phyloP scores from a whole-genome alignment of 164 flowering plant species.

The Amborella trichopoda region DNA sequence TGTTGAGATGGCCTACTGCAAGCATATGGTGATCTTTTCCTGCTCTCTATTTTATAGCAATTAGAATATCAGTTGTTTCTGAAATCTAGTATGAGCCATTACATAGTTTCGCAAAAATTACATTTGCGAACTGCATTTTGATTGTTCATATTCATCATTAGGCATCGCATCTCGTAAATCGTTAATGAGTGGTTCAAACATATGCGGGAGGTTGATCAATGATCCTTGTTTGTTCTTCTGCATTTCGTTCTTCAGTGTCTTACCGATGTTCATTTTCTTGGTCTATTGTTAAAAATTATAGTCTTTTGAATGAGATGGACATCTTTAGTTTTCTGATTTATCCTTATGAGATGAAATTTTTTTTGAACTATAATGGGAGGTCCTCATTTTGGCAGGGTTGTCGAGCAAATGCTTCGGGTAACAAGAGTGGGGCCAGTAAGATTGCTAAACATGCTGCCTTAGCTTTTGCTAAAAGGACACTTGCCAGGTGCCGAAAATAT shows the following conservation, averaged over 20 bases:
- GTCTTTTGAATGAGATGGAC: neutral
- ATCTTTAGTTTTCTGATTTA: neutral
- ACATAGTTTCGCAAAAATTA: too few species aligned
- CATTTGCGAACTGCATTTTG: too few species aligned
- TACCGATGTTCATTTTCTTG: neutral
- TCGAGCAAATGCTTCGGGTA: conserved; percentile 32
- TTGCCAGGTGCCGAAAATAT: conserved; percentile 44
- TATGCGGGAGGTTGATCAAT: too few species aligned
- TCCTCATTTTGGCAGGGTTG: conserved; percentile 30
- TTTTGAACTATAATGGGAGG: too few species aligned
- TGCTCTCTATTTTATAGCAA: neutral
- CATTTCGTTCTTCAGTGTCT: neutral
- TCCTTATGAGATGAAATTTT: too few species aligned
- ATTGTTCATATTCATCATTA: too few species aligned
- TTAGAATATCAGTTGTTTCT: too few species aligned
- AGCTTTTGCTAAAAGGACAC: conserved; percentile 57
- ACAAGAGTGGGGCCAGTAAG: conserved; percentile 28
- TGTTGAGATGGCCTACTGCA: conserved; percentile 62
- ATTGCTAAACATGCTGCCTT: conserved; percentile 56
- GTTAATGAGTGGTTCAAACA: too few species aligned
- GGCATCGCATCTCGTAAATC: too few species aligned
- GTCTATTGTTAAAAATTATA: neutral
- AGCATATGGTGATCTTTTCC: conserved; percentile 42
- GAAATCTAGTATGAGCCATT: too few species aligned
- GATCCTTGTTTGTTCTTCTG: neutral